phyloP scores from a whole-genome alignment of 2,329 filamentous ascomycete genomes.

The Lecanosticta acicola region DNA sequence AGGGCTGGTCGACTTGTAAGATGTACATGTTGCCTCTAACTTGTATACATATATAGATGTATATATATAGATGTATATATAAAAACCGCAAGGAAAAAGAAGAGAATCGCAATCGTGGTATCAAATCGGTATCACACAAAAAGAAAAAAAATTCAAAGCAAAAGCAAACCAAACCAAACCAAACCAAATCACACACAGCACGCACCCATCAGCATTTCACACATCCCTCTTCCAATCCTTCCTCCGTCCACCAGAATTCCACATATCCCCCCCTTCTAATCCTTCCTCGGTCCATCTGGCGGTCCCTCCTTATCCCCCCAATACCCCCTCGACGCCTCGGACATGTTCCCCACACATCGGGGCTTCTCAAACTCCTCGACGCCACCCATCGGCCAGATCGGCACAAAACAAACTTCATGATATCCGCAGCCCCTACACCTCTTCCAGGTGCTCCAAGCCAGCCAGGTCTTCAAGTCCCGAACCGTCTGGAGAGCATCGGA shows the following conservation, averaged over 20 bases:
- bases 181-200: too few relatives aligned
- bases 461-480: slow-evolving; percentile 42
- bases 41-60: slow-evolving; percentile 5
- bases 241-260: neutral
- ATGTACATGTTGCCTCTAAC: neutral
- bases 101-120: too few relatives aligned
- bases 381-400: slow-evolving; percentile 58
- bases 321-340: slow-evolving; percentile 15
- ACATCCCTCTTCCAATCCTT: too few relatives aligned
- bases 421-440: slow-evolving; percentile 49
- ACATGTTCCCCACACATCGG: slow-evolving; percentile 35
- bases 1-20: neutral
- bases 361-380: slow-evolving; percentile 51
- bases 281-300: neutral
- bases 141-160: too few relatives aligned
- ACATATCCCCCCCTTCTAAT: too few relatives aligned
- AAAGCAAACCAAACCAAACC: too few relatives aligned
- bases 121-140: too few relatives aligned
- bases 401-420: slow-evolving; percentile 55
- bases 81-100: too few relatives aligned
- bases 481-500: slow-evolving; percentile 32
- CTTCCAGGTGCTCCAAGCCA: slow-evolving; percentile 59
- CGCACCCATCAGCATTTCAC: too few relatives aligned
- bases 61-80: too few relatives aligned
- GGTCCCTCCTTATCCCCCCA: slow-evolving; percentile 16